Conservation (phyloP, 306 rosid species). For the Sindora glabra region DNA sequence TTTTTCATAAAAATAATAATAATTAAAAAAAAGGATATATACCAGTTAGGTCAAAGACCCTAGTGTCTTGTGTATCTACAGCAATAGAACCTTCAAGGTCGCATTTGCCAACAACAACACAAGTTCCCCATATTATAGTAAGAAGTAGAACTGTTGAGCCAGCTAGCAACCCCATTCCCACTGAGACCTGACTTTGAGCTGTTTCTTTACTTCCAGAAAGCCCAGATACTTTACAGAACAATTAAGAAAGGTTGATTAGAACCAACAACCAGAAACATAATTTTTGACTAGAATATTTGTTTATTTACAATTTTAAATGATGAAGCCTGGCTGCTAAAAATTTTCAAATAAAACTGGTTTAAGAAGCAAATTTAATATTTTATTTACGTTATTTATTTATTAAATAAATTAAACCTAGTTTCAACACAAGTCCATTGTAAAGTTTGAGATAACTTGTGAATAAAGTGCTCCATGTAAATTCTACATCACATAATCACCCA, state of each 20-base stretch:
- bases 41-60: slow-evolving; percentile 45
- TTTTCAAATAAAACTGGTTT: no score
- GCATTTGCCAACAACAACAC: slow-evolving; percentile 66
- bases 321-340: no score
- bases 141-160: slow-evolving; percentile 70
- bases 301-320: no score
- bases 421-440: no score
- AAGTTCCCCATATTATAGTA: slow-evolving; percentile 64
- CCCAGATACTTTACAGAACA: slow-evolving; percentile 44
- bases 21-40: slow-evolving; percentile 16
- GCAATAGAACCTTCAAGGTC: slow-evolving; percentile 53
- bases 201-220: slow-evolving; percentile 54
- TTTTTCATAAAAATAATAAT: no score
- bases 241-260: slow-evolving; percentile 2
- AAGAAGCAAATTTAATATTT: no score
- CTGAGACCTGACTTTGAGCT: slow-evolving; percentile 66
- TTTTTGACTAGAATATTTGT: no score
- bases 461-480: no score
- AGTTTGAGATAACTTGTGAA: no score
- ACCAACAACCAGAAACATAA: background rate
- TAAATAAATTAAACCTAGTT: no score
- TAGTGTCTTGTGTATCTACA: slow-evolving; percentile 44
- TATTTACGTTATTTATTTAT: no score
- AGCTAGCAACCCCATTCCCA: slow-evolving; percentile 76
- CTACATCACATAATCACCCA: no score